phyloP scores from a whole-genome alignment of 1,284 basidiomycete genomes.

The Pulchroboletus neoregius region DNA sequence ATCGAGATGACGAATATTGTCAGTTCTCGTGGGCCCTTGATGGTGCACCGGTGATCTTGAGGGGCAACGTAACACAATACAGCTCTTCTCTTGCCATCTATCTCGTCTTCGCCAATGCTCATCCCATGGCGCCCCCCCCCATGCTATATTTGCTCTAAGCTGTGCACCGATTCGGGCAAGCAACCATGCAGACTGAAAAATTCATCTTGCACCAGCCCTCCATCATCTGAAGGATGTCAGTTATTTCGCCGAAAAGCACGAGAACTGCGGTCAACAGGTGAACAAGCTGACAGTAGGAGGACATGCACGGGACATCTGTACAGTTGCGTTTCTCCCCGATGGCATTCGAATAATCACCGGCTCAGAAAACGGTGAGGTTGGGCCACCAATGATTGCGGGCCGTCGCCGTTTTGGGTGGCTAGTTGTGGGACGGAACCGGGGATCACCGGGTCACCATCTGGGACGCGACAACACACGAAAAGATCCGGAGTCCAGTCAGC shows the following conservation, averaged over 20 bases:
- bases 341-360: not conserved
- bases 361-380: not conserved
- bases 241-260: not conserved
- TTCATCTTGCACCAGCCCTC: not conserved
- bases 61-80: not conserved
- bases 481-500: not conserved
- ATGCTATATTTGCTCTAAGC: not conserved
- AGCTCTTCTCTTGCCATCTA: not conserved
- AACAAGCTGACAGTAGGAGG: not conserved
- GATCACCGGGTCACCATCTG: conserved; percentile 1
- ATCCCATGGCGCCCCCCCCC: not conserved
- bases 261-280: not conserved
- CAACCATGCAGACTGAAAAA: too few species aligned
- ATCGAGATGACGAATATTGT: too few species aligned
- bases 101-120: not conserved
- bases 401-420: not conserved
- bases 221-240: not conserved
- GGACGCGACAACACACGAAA: not conserved
- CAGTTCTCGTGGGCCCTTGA: not conserved
- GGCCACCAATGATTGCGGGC: not conserved
- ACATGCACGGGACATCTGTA: not conserved
- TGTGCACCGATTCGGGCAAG: too few species aligned
- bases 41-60: not conserved
- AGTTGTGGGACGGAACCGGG: not conserved
- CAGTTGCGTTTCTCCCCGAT: not conserved